Base-by-base conservation (phyloP, 495 filamentous ascomycete genomes). In the Geopyxis carbonaria region DNA sequence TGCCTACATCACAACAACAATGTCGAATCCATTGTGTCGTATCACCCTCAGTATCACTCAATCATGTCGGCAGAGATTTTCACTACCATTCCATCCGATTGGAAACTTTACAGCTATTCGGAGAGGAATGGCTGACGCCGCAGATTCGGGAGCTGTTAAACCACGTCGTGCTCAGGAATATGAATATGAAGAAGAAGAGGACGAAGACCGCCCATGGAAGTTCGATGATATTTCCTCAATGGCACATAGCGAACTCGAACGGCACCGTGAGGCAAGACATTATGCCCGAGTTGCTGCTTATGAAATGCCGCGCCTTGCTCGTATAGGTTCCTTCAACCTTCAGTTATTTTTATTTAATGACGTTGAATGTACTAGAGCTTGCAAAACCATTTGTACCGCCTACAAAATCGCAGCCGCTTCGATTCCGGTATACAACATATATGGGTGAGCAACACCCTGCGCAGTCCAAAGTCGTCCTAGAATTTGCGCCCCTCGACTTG, bases 401-500 rank as follows among this genome's bases (percentile, higher is more conserved):
- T 9, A 57, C 71, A 32, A 57, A 60, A 32, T 64, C 75, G 33
- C 66, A 78, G 46, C 63, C 70, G 5, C 70, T 97, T 35, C 77
- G 89, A 45, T 97, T 94, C 68, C 76, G 89, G 51, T 93, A 93
- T 62, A 95, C 91, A n/a, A 80, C 75, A 32, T 94, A 94, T 60
- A 73, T 95, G 69, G 91, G 91, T 45, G 89, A 97, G 59, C 59
- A 74, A 37, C 91, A 95, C 59, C 86, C 91, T 0, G 83, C 85
- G 9, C 78, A 84, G 56, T 70, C 73, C 38, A 97, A 97, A 63
- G 83, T 97, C 20, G 86, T 94, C 4, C 70, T 94, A 20, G 83
- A 93, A 57, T 89, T 95, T 51, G 68, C 63, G 44, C 73, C 80
- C 10, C 46, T 51, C 28, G 85, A 93, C 58, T 57, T 87, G 37